Base-by-base conservation (phyloP, 208 protist genomes). In the Willaertia magna region DNA sequence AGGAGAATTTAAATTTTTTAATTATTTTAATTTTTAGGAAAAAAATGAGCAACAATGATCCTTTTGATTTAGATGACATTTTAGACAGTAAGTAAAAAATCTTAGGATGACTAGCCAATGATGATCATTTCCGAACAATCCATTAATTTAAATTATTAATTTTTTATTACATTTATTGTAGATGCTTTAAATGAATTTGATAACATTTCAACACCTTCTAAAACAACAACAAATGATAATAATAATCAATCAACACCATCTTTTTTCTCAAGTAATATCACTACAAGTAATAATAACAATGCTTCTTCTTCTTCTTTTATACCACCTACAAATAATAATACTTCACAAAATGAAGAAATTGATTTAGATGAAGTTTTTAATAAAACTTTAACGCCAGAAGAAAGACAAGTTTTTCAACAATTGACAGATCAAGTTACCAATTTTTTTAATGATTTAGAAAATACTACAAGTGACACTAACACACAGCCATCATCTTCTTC, bases 101-200 rank as follows among this genome's bases (percentile, higher is more conserved):
- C 59, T n/a, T n/a, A n/a, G n/a, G n/a, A n/a, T n/a, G n/a, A n/a
- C n/a, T n/a, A n/a, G n/a, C n/a, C n/a, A n/a, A n/a, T n/a, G n/a
- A n/a, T n/a, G n/a, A n/a, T n/a, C n/a, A n/a, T n/a, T n/a, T n/a
- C n/a, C n/a, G n/a, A n/a, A n/a, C n/a, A n/a, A n/a, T n/a, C n/a
- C n/a, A n/a, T n/a, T n/a, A n/a, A n/a, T n/a, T n/a, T n/a, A n/a
- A n/a, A 74, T 74, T 74, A 39, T 39, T 74, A 55, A 55, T 18
- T 22, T 55, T 11, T 55, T 18, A 55, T 18, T 55, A 55, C 9
- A 22, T 22, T 40, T 30, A 74, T n/a, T n/a, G 34, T 34, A 81
- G 76, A 81, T 51, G 76, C 76, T 30, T 51, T 81, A 30, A 46
- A 51, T 51, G 76, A 81, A 30, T 81, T 81, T 81, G 76, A 81